Evolutionary conservation across 1,139 yeast species (phyloP), one percentile per base, ranked within the genome.

Genomic region (Hansenula anomala): DNA sequence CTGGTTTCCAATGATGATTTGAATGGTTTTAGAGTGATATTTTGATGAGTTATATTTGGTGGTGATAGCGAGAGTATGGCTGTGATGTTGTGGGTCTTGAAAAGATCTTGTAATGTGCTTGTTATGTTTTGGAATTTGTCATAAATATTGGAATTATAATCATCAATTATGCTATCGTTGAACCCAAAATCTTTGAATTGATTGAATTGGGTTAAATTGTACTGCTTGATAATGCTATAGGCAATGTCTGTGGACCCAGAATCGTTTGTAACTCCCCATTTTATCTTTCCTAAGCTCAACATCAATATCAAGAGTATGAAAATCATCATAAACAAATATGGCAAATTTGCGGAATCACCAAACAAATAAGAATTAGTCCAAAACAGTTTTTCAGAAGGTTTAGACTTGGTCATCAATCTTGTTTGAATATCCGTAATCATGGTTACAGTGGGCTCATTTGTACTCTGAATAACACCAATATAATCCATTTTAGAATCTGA

Each of bases 391-490:
- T 11, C 27, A 3, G n/a, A n/a, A 11, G 16, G 19, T 4, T n/a
- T 5, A 3, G 7, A 15, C 11, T 24, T 24, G 6, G n/a, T n/a
- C n/a, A 31, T 23, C 6, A 31, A 3, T 16, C 12, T 15, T 2
- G 13, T 4, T 16, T 31, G 25, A 6, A 31, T 9, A 12, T 16
- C 20, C 17, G 14, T 31, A 17, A 31, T 15, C 33, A 31, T 31
- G 15, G 33, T 31, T 13, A 31, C 27, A 12, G 20, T 17, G 9
- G 33, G 33, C 9, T 31, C 33, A 16, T 23, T 31, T n/a, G 28
- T 23, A 6, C 15, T 36, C 25, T 36, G 38, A 11, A 39, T 7
- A 5, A 36, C 11, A 6, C 34, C 29, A 22, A 41, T 25, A 27
- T 34, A 38, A 32, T 36, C 38, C n/a, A 20, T 8, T 4, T 20